Base-by-base conservation (phyloP, 1,284 basidiomycete genomes). In the Apiotrichum sp. region DNA sequence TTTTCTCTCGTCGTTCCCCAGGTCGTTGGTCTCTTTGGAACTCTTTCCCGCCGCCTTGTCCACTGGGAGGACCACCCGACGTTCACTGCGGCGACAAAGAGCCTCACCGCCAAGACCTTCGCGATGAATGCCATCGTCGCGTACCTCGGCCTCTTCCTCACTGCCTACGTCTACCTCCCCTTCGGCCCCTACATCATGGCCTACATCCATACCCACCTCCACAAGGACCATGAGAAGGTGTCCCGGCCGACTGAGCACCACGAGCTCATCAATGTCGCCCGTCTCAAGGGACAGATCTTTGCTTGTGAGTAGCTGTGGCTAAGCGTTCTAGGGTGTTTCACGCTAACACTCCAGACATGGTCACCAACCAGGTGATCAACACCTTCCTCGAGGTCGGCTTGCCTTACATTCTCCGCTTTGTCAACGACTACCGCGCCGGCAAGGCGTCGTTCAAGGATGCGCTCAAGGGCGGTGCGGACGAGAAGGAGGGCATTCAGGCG, bases 201-300 rank as follows among this genome's bases (percentile, higher is more conserved):
- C 3, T 63, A 73, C 52, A 78, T 85, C 11, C 81, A 83, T 60
- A 55, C 65, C 50, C 61, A 72, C 40, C 69, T 83, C 42, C 55
- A 54, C 57, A 32, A 47, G 11, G 45, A 22, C 52, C 46, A 34
- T 31, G 50, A 31, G 14, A 34, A 40, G 39, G 40, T 7, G n/a
- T 13, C 40, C 4, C 31, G 31, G 7, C 31, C 49, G 6, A n/a
- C 31, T 14, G 13, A 4, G 29, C 32, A 34, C 32, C 32, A 44
- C 9, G 47, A 36, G 6, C 51, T 43, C n/a, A 78, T 82, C 73
- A 80, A 81, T 61, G 70, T 78, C n/a, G 81, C 70, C 22, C 80
- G 93, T 52, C 80, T 98, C 61, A 84, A 88, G 73, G 85, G 87
- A 49, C 92, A 98, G 79, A 87, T 98, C 80, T 97, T 97, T 72